Base-by-base conservation (phyloP, 331 rosid genomes). In the Telfairia occidentalis region DNA sequence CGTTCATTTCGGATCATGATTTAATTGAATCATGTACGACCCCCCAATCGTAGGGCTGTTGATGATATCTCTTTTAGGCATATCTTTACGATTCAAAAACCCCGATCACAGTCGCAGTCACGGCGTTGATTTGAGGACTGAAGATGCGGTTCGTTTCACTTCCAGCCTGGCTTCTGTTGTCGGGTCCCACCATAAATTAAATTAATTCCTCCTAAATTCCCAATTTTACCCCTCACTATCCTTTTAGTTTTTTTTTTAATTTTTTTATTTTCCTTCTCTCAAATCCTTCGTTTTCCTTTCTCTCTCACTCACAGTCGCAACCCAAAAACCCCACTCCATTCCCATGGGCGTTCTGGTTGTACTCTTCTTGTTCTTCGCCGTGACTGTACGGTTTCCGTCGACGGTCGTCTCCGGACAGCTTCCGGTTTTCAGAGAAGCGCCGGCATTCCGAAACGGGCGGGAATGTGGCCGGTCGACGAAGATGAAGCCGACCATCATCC, bases 401-500 rank as follows among this genome's bases (percentile, higher is more conserved):
- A n/a, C 16, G 0, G 19, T 13, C 0, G 2, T 57, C 4, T 24
- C 84, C 76, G 77, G 2, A 1, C 85, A 69, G 1, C 81, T 90
- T 0, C 89, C 96, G 0, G 35, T 61, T 9, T 90, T 90, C 74
- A 85, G 92, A 2, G 98, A 93, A 72, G 98, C 98, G 0, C 94
- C 94, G 2, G 96, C 97, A 85, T 93, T 93, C 58, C 92, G 94
- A 15, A 93, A 93, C 61, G 98, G 97, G 1, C 55, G 78, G 16
- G 92, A 82, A 60, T 93, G 98, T 81, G 86, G 79, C 4, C 76
- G 60, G 5, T 71, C 77, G 66, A 49, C 73, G 73, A 53, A 58
- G 19, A 35, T 57, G n/a, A n/a, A n/a, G 76, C 87, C 87, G 4
- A 80, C 93, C 32, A 60, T 86, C 28, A 90, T 90, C 78, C 98